phyloP scores from a whole-genome alignment of 805 yeast genomes.

The Cyberlindnera mycetangii region DNA sequence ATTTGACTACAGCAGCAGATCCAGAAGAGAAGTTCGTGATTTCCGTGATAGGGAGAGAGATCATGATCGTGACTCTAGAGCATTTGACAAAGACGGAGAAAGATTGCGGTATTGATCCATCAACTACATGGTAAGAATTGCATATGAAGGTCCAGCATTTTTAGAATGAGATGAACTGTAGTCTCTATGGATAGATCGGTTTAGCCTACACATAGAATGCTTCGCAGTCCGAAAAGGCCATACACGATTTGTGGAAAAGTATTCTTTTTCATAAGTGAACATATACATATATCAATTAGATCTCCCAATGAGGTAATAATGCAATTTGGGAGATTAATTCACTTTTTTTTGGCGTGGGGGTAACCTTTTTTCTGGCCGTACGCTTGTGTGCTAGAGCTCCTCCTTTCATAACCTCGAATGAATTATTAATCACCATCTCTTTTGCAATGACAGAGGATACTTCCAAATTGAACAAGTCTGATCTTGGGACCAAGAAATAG shows the following conservation, averaged over 20 bases:
- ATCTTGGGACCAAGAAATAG: conserved; percentile 84
- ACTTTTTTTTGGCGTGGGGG: background rate
- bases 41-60: conserved; percentile 26
- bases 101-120: conserved; percentile 8
- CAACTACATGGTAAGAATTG: background rate
- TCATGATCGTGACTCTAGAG: conserved; percentile 22
- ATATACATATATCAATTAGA: background rate
- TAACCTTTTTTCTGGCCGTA: background rate
- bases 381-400: background rate
- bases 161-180: background rate
- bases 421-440: too few relatives aligned
- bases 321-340: background rate
- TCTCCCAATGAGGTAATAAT: background rate
- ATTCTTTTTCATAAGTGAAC: too few relatives aligned
- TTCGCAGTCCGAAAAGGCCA: too few relatives aligned
- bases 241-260: too few relatives aligned
- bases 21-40: conserved; percentile 24
- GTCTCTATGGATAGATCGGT: too few relatives aligned
- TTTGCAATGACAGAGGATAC: conserved; percentile 37
- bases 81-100: conserved; percentile 22
- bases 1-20: conserved; percentile 24
- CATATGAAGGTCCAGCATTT: background rate
- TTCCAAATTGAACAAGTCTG: conserved; percentile 62
- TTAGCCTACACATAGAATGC: too few relatives aligned
- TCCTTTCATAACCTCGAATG: background rate